Evolutionary conservation across 2,329 filamentous ascomycete genomes (phyloP), one percentile per base, ranked within the genome.

Genomic region (Ophiostoma piceae): DNA sequence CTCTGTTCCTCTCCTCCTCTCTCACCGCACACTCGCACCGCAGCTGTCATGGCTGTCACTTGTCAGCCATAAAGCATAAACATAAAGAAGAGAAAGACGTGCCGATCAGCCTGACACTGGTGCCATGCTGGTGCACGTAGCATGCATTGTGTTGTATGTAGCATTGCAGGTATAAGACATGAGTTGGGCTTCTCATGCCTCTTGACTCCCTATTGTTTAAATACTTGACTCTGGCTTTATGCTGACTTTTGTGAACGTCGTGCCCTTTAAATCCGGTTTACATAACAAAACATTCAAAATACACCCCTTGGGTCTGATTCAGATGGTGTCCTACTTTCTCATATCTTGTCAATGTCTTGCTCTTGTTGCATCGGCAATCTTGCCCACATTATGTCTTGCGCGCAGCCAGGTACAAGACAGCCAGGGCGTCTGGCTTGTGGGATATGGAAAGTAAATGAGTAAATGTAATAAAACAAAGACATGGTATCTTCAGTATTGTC

Each of bases 371-470:
- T 62, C 26, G 22, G 57, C 26, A 32, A 62, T 29, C 14, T 32
- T 29, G 57, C 57, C 57, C 6, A 16, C 11, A 32, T 32, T 26
- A 62, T 66, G 65, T 66, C 65, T 43, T n/a, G 65, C 22, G 6
- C 64, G 64, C 35, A 6, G 12, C 65, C 37, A 66, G 37, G n/a
- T 66, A 66, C 64, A 29, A 39, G 22, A 66, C 64, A 47, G 37
- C 64, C 64, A 66, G 39, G 35, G 35, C 12, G 57, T 16, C 22
- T 19, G 51, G 57, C 57, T 32, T 32, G 26, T 41, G 11, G 8
- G 35, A 35, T 35, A n/a, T 35, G 32, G 3, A 35, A 6, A 14
- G 39, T 12, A 41, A 19, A 57, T 57, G 51, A 22, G 51, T 22
- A 54, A 7, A 8, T 43, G 14, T 8, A 7, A n/a, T 7, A 2